Evolutionary conservation across 1,139 yeast species (phyloP).

Genomic region (Suhomyces terraborum): DNA sequence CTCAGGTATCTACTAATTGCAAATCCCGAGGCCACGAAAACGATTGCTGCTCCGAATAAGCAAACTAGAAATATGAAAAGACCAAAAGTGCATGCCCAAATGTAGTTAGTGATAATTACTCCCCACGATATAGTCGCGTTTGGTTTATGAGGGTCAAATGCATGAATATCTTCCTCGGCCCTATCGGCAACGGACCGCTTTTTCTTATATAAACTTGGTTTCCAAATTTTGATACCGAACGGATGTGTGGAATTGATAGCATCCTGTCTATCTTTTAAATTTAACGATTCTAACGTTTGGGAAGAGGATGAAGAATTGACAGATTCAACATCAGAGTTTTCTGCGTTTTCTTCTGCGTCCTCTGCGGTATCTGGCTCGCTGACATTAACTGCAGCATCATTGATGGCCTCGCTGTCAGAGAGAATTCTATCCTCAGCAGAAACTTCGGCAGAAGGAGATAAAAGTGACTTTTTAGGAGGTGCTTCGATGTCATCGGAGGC

Average conservation of each 20-base stretch:
- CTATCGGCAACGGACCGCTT: slow-evolving; percentile 86
- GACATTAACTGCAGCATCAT: neutral
- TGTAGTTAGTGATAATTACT: slow-evolving; percentile 68
- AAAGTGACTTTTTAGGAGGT: neutral
- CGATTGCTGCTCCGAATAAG: slow-evolving; percentile 44
- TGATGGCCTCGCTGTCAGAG: neutral
- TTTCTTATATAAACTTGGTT: slow-evolving; percentile 94
- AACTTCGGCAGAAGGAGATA: slow-evolving; percentile 1
- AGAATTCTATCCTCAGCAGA: neutral
- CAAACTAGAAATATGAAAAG: slow-evolving; percentile 57
- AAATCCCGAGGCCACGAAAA: slow-evolving; percentile 52
- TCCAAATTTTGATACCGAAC: slow-evolving; percentile 97
- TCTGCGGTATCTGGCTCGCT: slow-evolving; percentile 16
- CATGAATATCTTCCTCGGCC: slow-evolving; percentile 94
- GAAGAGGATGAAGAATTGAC: slow-evolving; percentile 45
- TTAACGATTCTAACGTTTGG: slow-evolving; percentile 73
- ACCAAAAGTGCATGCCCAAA: slow-evolving; percentile 81
- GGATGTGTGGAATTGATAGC: slow-evolving; percentile 98
- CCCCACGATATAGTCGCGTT: slow-evolving; percentile 57
- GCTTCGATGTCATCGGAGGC: neutral
- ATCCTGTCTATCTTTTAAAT: slow-evolving; percentile 90
- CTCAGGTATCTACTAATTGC: slow-evolving; percentile 39
- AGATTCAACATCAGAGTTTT: slow-evolving; percentile 32
- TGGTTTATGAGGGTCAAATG: slow-evolving; percentile 55
- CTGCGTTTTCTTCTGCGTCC: slow-evolving; percentile 24